Percentiles rank a stretch among this genome's conserved stretches.
Evolutionary conservation across 1,139 yeast genomes (phyloP).

Genomic region (Zygoascus meyerae): DNA sequence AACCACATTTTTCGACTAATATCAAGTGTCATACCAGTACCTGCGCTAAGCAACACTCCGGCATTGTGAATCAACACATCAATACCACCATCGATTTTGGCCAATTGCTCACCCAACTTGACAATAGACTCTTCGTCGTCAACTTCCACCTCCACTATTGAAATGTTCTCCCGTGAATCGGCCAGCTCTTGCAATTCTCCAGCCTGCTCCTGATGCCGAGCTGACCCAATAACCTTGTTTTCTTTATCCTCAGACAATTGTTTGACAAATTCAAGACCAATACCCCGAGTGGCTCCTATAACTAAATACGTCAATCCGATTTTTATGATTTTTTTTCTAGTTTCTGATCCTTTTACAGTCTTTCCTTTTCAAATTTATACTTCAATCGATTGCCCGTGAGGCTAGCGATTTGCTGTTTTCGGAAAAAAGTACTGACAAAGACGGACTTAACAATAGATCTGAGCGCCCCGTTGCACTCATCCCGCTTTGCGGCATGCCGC

Average conservation of each 20-base stretch:
- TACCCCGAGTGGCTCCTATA: constrained; percentile 34
- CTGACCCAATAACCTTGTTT: constrained; percentile 32
- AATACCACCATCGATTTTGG: not conserved
- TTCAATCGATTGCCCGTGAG: no score
- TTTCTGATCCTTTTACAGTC: no score
- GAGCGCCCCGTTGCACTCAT: no score
- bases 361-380: no score
- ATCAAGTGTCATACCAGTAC: constrained; percentile 17
- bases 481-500: no score
- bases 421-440: no score
- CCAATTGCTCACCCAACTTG: not conserved
- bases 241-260: constrained; percentile 21
- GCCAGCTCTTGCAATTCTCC: constrained; percentile 11
- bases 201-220: constrained; percentile 23
- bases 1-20: constrained; percentile 26
- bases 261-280: constrained; percentile 31
- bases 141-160: constrained; percentile 25
- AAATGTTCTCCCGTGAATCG: constrained; percentile 21
- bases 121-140: not conserved
- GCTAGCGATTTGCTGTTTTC: no score
- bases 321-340: no score
- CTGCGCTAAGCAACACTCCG: constrained; percentile 29
- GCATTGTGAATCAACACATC: constrained; percentile 53
- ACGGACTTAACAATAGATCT: no score
- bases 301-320: constrained; percentile 22